Conservation (phyloP, 73 alveolate genomes). For the Symbiodinium natans region DNA sequence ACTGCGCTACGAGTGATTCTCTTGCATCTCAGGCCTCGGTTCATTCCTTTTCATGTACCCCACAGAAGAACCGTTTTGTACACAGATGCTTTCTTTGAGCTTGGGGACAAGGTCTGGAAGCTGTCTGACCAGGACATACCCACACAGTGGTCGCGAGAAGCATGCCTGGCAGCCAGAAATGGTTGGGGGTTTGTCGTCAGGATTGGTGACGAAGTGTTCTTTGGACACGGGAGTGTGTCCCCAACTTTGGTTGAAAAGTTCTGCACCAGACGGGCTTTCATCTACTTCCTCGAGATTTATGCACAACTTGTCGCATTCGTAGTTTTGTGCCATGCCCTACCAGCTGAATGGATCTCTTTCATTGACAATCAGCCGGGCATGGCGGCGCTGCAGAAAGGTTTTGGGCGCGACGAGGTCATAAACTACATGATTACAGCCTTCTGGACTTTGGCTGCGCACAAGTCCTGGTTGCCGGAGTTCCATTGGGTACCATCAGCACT, state of each 20-base stretch:
- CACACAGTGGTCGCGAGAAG: background rate
- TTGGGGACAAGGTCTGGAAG: background rate
- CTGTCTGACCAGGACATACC: background rate
- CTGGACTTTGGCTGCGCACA: background rate
- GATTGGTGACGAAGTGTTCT: background rate
- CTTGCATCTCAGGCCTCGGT: background rate
- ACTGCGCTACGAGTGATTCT: background rate
- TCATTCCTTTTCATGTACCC: background rate
- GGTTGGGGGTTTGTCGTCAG: conserved; percentile 23
- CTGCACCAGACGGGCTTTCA: background rate
- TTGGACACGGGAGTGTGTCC: background rate
- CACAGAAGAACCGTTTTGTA: background rate
- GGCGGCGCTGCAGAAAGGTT: background rate
- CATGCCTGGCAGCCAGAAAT: background rate
- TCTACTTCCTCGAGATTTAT: background rate
- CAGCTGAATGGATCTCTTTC: background rate
- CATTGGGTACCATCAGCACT: background rate
- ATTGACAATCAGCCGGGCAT: background rate
- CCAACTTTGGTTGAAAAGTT: background rate
- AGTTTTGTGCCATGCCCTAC: background rate
- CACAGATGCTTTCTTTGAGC: conserved; percentile 15
- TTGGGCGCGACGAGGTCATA: background rate
- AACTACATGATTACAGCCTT: background rate
- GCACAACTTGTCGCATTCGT: background rate
- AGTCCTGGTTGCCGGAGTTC: background rate